Conservation (phyloP, 2,329 filamentous ascomycete genomes). For the Aspergillus puulaauensis region DNA sequence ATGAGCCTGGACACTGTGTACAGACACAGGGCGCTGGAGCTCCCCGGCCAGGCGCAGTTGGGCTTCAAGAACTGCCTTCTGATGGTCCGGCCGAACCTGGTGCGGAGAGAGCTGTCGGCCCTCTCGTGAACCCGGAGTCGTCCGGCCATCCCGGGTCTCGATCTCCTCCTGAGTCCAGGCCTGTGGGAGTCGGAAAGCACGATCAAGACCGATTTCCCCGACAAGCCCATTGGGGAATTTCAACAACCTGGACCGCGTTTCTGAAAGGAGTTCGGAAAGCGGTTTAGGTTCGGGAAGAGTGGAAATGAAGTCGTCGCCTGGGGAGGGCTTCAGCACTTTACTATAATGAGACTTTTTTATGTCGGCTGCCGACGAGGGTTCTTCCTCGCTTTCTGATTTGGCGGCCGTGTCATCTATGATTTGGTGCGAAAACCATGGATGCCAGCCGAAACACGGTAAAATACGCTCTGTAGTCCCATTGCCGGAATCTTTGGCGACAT, state of each 20-base stretch:
- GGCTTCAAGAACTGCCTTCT: slow-evolving; percentile 56
- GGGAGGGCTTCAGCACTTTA: slow-evolving; percentile 50
- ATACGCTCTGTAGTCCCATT: slow-evolving; percentile 41
- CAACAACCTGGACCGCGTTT: slow-evolving; percentile 51
- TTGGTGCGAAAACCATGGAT: slow-evolving; percentile 67
- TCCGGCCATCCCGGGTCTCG: slow-evolving; percentile 31
- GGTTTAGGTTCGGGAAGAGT: slow-evolving; percentile 55
- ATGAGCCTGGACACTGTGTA: slow-evolving; percentile 65
- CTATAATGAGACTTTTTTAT: slow-evolving; percentile 53
- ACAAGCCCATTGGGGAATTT: slow-evolving; percentile 56
- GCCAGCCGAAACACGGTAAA: slow-evolving; percentile 66
- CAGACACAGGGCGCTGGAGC: slow-evolving; percentile 56
- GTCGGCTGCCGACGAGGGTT: slow-evolving; percentile 10
- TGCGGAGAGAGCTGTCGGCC: slow-evolving; percentile 59
- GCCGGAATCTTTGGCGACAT: slow-evolving; percentile 34
- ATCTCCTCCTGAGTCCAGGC: slow-evolving; percentile 43
- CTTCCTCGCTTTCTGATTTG: slow-evolving; percentile 18
- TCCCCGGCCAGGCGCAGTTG: slow-evolving; percentile 62
- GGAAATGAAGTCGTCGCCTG: slow-evolving; percentile 48
- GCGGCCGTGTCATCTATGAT: slow-evolving; percentile 48
- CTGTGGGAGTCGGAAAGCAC: slow-evolving; percentile 59
- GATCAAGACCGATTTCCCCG: slow-evolving; percentile 64
- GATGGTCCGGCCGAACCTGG: slow-evolving; percentile 57
- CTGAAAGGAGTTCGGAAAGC: slow-evolving; percentile 52
- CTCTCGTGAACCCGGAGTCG: slow-evolving; percentile 62